phyloP scores from a whole-genome alignment of 2,329 filamentous ascomycete genomes.

The Aspergillus piperis region DNA sequence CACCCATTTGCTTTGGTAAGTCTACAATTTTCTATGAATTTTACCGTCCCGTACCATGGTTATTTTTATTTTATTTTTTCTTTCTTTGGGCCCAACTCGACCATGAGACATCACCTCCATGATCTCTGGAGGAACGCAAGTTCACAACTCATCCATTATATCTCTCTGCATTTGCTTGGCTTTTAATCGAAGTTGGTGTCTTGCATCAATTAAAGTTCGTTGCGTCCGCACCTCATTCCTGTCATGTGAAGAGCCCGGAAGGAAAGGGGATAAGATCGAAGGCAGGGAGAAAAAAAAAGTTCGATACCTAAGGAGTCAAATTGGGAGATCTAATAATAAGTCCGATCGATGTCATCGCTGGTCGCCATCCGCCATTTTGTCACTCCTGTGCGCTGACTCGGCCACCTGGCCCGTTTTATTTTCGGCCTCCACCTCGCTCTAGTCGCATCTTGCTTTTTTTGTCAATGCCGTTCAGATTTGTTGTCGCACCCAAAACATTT shows the following conservation, averaged over 20 bases:
- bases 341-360: constrained; percentile 19
- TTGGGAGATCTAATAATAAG: constrained; percentile 8
- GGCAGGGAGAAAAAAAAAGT: constrained; percentile 12
- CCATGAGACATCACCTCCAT: neutral
- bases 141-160: neutral
- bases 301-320: constrained; percentile 13
- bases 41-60: constrained; percentile 16
- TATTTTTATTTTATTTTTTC: neutral
- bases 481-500: constrained; percentile 18
- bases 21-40: constrained; percentile 1
- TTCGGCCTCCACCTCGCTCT: constrained; percentile 2
- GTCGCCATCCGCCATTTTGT: constrained; percentile 15
- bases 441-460: neutral
- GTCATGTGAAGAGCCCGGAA: neutral
- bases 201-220: neutral
- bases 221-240: neutral
- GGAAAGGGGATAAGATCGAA: constrained; percentile 3
- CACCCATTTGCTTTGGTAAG: constrained; percentile 33
- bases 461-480: neutral
- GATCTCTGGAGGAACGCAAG: neutral
- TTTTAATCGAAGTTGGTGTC: neutral
- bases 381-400: constrained; percentile 10
- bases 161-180: neutral
- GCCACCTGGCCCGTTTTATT: constrained; percentile 9
- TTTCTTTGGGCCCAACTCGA: neutral